These are phyloP conservation scores for Blastocystis sp. DNA, from an alignment of 352 stramenopile genomes.

Conservation along the genomic window DNA sequence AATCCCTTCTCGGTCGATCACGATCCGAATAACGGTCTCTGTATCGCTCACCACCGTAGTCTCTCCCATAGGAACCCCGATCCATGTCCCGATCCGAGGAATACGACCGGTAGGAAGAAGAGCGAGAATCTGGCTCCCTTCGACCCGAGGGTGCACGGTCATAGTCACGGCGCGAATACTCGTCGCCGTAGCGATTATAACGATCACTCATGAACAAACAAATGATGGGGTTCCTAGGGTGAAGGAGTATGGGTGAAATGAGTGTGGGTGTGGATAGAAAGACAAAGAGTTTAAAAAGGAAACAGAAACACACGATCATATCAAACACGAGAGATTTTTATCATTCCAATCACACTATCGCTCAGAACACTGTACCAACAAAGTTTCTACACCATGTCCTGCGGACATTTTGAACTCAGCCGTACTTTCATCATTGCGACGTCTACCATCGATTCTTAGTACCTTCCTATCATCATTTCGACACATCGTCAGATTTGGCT, in stretches of 20 bases:
- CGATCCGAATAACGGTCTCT: background rate
- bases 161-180: background rate
- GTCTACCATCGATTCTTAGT: background rate
- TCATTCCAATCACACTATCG: background rate
- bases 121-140: no score
- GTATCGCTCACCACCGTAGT: background rate
- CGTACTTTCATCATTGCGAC: background rate
- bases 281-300: no score
- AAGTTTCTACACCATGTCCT: background rate
- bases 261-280: no score
- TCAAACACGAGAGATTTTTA: no score
- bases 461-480: conserved; percentile 2
- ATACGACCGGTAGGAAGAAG: background rate
- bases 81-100: background rate
- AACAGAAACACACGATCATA: no score
- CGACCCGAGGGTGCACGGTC: background rate
- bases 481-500: background rate
- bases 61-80: background rate
- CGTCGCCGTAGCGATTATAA: background rate
- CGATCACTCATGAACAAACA: background rate
- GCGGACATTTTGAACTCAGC: conserved; percentile 2
- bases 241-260: no score
- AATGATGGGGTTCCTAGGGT: no score
- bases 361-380: background rate
- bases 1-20: background rate